Base-by-base conservation (phyloP, 1,284 basidiomycete genomes). In the Ganoderma meredithae region DNA sequence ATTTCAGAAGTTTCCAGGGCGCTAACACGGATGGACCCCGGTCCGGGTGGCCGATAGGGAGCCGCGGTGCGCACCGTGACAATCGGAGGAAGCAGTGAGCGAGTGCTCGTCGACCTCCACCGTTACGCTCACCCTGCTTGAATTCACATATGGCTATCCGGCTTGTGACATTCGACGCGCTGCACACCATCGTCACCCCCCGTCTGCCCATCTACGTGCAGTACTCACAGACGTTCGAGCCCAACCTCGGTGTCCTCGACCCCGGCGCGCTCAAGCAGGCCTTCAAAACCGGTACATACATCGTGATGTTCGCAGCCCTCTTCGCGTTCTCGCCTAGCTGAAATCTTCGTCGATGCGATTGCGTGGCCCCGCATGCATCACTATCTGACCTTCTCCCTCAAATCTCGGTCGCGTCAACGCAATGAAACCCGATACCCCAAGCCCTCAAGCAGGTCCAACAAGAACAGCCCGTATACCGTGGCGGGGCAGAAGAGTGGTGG, bases 161-260 rank as follows among this genome's bases (percentile, higher is more conserved):
- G 2, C 81, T 93, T 3, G 88, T 92, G 47, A 87, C 89, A 22
- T 93, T 94, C 74, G 92, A 94, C 74, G 87, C 88, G 0, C 81
- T 93, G 33, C 86, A 90, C 73, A 94, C 92, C 19, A 81, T 92
- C 13, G 81, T 94, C 22, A 83, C 84, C 1, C 91, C 90, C 22
- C 86, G 90, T 4, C 79, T 80, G 55, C 91, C 92, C 9, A 83
- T 94, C 63, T 83, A 90, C 70, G 83, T 87, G 58, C 91, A 93
- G 76, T 94, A 94, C 73, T 83, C 90, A 0, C 83, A 88, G 70
- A 84, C 83, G 1, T 92, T 94, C 67, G 81, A 84, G 40, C 89
- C 90, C 0, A 88, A 85, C 75, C 79, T 93, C 8, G 92, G 91
- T 27, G 68, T 75, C 2, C 82, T 93, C 8, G 81, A 85, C 43